Evolutionary conservation across 257 asterid species (phyloP).

Genomic region (Ophiorrhiza pumila): DNA sequence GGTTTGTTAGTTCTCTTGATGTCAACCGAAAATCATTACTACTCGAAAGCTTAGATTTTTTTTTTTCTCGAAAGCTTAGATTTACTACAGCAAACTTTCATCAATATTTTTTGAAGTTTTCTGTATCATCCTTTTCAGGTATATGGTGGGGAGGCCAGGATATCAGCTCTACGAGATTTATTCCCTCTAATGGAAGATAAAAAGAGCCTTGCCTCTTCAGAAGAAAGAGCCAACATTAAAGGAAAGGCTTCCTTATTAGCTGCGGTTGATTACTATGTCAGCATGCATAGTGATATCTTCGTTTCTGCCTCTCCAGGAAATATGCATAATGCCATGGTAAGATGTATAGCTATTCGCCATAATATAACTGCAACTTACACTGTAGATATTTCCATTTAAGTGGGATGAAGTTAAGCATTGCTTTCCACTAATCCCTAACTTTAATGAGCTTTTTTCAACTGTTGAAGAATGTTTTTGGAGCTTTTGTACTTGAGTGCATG

Average conservation of each 20-base stretch:
- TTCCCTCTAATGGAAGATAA: constrained; percentile 94
- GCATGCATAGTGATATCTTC: constrained; percentile 93
- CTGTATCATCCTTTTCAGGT: constrained; percentile 41
- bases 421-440: too few relatives aligned
- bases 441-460: too few relatives aligned
- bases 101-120: neutral
- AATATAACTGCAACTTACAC: neutral
- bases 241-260: constrained; percentile 95
- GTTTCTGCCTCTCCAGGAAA: constrained; percentile 97
- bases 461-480: neutral
- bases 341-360: neutral
- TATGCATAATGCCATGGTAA: constrained; percentile 98
- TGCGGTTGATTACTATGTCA: constrained; percentile 89
- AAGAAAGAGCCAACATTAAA: constrained; percentile 74
- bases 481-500: neutral
- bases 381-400: neutral
- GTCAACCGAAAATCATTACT: neutral
- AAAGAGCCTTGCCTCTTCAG: constrained; percentile 81
- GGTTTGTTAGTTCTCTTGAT: constrained; percentile 38
- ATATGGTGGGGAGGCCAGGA: constrained; percentile 91
- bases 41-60: neutral
- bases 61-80: neutral
- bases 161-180: constrained; percentile 63
- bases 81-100: neutral
- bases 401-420: neutral